Evolutionary conservation across 129 eudicot genomes (phyloP), one percentile per base, ranked within the genome.

Genomic region (Arctium lappa): DNA sequence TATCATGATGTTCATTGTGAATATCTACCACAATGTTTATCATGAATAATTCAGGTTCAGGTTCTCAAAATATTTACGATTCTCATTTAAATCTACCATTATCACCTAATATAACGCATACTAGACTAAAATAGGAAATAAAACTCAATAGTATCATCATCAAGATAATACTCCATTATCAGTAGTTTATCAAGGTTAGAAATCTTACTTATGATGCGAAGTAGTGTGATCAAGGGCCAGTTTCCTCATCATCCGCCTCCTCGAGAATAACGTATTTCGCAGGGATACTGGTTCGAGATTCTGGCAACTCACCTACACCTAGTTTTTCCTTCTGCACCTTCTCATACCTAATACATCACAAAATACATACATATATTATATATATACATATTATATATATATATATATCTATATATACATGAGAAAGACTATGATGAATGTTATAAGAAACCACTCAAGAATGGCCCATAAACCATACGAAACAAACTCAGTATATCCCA

Each of bases 231-330:
- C 71, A 84, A 69, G 81, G 89, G 31, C 33, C 72, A 65, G 76
- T 86, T 72, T 91, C 97, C 86, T 83, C 88, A 79, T 91, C 98
- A 68, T 91, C 94, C 79, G 74, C 81, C 86, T 93, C 98, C 69
- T 93, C 98, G 11, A 93, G 97, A 76, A 93, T 93, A 82, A 88
- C 92, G 73, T 93, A 93, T 80, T 88, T 93, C 66, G 94, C 87
- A 79, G 90, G 80, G 71, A 80, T 73, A 62, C 30, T 44, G 50
- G 74, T 82, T 75, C 74, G 65, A 63, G 90, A 86, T 50, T 76
- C 85, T 5, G 88, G 29, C 84, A 78, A 16, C 63, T 83, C 85
- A 79, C 60, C 85, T 71, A 79, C 86, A 80, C 42, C 81, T 66
- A 50, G 79, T 73, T 86, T 87, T 4, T 87, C 97, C 72, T 82